phyloP scores from a whole-genome alignment of 805 yeast species.

The Starmera caribaea region DNA sequence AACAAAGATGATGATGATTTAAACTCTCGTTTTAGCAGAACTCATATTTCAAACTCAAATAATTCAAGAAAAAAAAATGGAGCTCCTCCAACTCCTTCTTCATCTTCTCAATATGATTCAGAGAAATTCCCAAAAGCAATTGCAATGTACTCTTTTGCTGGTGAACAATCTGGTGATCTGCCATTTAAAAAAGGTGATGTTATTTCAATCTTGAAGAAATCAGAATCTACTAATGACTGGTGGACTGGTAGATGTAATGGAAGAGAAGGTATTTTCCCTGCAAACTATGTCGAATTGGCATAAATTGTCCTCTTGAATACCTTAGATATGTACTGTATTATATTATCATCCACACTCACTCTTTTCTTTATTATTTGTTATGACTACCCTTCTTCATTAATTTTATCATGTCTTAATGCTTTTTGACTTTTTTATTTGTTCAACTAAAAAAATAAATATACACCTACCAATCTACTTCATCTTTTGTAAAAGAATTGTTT shows the following conservation, averaged over 20 bases:
- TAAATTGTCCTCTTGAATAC: too few species aligned
- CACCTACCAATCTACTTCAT: too few species aligned
- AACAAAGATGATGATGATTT: slow-evolving; percentile 20
- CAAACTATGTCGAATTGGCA: slow-evolving; percentile 85
- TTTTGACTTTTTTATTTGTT: too few species aligned
- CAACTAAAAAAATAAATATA: too few species aligned
- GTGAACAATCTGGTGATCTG: slow-evolving; percentile 90
- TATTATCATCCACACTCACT: too few species aligned
- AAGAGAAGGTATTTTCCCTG: slow-evolving; percentile 89
- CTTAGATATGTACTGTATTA: too few species aligned
- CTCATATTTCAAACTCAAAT: slow-evolving; percentile 29
- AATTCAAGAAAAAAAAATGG: slow-evolving; percentile 30
- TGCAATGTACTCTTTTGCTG: slow-evolving; percentile 81
- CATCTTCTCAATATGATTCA: slow-evolving; percentile 5
- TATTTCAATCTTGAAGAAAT: slow-evolving; percentile 74
- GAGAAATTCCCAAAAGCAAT: slow-evolving; percentile 63
- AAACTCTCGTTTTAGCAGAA: slow-evolving; percentile 28
- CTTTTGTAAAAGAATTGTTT: not conserved
- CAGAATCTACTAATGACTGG: slow-evolving; percentile 92
- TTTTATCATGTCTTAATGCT: too few species aligned
- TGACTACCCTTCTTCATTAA: too few species aligned
- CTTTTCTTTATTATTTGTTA: too few species aligned
- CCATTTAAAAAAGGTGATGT: slow-evolving; percentile 93
- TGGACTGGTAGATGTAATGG: slow-evolving; percentile 93
- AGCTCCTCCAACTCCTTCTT: slow-evolving; percentile 13